Evolutionary conservation across 2,329 filamentous ascomycete species (phyloP), one percentile per base, ranked within the genome.

Genomic region (Macrophomina pseudophaseolina): DNA sequence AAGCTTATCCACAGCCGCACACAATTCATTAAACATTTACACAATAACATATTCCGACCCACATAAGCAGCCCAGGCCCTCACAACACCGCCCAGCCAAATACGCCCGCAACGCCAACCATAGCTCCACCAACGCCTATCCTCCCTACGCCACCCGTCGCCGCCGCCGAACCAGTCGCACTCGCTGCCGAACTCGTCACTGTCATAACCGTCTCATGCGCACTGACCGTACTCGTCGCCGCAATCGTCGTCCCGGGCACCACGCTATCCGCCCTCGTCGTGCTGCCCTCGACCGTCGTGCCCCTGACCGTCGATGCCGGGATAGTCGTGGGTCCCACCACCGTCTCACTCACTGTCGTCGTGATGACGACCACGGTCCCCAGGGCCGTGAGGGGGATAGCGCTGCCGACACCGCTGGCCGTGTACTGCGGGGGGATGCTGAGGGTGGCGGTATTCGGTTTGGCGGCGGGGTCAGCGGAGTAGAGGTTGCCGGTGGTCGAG

Each of bases 401-500:
- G 18, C 74, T 78, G 6, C 82, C 83, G 2, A 82, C 77, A 14
- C 83, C 83, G 1, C 76, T 75, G 16, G 76, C 80, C 0, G 83
- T 85, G 68, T 75, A 84, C 51, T 82, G 81, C 1, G 77, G 77
- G 5, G 82, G 82, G 8, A 84, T 76, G 8, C 76, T 74, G 18
- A 84, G 70, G 0, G 78, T 82, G 1, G 79, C 74, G 1, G 80
- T 82, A 66, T 84, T 80, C 1, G 82, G 82, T 68, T 79, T 80
- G 14, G 74, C 74, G 1, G 72, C 70, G 3, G 75, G 9, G 35
- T 76, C 71, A 49, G 71, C 68, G 5, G 75, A 72, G 69, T 85
- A 85, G 32, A 85, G 80, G 66, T 84, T 82, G 30, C 82, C 82
- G 0, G 68, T 78, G 67, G 77, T 71, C 4, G 42, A 18, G 4